phyloP scores from a whole-genome alignment of 1,139 yeast species.

The Diutina siamensis region DNA sequence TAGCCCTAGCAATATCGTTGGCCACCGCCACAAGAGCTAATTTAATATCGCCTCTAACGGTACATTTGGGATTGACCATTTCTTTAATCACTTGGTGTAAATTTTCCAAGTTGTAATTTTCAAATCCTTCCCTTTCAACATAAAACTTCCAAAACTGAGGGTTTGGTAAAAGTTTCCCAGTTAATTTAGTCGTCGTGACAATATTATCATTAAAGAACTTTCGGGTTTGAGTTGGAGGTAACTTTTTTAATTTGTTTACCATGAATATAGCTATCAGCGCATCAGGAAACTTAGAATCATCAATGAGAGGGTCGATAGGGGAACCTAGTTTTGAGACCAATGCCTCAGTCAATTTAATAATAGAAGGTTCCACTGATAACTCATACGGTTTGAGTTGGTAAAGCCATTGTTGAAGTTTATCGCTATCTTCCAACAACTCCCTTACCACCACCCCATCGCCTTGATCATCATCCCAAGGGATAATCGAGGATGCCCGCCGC shows the following conservation, averaged over 20 bases:
- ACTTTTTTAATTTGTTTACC: neutral
- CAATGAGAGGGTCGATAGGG: no score
- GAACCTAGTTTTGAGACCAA: neutral
- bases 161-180: neutral
- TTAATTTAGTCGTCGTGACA: neutral
- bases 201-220: neutral
- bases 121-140: neutral
- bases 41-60: neutral
- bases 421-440: neutral
- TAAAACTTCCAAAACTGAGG: conserved; percentile 1
- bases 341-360: neutral
- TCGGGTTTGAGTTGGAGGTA: neutral
- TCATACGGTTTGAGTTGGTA: neutral
- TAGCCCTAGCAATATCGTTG: neutral
- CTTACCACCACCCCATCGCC: neutral
- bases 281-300: neutral
- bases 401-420: neutral
- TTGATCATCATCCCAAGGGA: conserved; percentile 29
- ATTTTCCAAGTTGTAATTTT: neutral
- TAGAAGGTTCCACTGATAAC: neutral
- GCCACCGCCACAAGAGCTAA: neutral
- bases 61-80: neutral
- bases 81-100: neutral
- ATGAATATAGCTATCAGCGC: neutral
- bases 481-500: conserved; percentile 52